Percentiles rank a stretch among this genome's conserved stretches.
Evolutionary conservation across 208 protist species (phyloP).

Genomic region (Leishmania mexicana): DNA sequence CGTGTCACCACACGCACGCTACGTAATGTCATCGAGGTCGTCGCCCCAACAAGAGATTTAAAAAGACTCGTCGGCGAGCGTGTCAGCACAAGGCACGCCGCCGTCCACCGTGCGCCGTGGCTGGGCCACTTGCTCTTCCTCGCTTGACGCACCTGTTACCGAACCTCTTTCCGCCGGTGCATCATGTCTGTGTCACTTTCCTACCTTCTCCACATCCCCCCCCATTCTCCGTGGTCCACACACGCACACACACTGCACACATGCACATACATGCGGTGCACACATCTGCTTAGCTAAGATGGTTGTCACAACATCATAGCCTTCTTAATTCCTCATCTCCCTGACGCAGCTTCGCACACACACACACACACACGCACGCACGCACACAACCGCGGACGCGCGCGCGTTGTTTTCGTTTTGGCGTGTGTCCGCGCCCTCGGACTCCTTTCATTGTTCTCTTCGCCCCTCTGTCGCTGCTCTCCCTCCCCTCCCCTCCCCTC

Average conservation of each 20-base stretch:
- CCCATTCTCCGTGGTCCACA: not conserved
- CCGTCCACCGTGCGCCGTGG: not conserved
- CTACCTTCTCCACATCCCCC: not conserved
- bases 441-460: not conserved
- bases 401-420: too few relatives aligned
- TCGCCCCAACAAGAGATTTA: not conserved
- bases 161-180: not conserved
- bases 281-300: too few relatives aligned
- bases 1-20: not conserved
- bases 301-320: too few relatives aligned
- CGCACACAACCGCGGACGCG: too few relatives aligned
- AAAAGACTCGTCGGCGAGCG: not conserved
- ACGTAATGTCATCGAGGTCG: not conserved
- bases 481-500: not conserved
- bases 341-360: too few relatives aligned
- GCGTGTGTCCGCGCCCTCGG: too few relatives aligned
- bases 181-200: not conserved
- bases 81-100: not conserved
- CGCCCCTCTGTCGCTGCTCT: not conserved
- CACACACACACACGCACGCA: too few relatives aligned
- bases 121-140: not conserved
- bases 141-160: not conserved
- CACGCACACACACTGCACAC: not conserved
- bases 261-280: not conserved
- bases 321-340: too few relatives aligned